Conservation (phyloP, 225 moss, liverwort and hornwort species). For the Marchantia paleacea region DNA sequence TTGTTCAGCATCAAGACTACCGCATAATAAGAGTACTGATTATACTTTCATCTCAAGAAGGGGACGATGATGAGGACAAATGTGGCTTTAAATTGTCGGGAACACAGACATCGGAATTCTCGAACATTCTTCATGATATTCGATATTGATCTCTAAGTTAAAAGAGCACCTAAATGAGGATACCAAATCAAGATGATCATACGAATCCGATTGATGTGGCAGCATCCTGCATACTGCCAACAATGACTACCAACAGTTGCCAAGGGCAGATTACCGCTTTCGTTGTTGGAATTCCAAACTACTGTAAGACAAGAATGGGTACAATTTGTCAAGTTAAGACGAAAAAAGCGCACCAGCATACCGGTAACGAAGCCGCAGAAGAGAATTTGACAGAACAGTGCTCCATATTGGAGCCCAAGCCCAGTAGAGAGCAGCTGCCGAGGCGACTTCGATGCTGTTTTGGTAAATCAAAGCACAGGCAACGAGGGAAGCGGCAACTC, state of each 20-base stretch:
- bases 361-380: conserved; percentile 68
- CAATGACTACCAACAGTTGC: not conserved
- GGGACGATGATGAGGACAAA: no score
- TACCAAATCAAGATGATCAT: no score
- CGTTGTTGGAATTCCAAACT: not conserved
- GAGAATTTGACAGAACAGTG: conserved; percentile 64
- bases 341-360: conserved; percentile 56
- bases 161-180: no score
- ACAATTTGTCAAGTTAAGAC: not conserved
- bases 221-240: not conserved
- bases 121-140: no score
- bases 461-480: conserved; percentile 47
- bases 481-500: conserved; percentile 70
- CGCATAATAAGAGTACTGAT: no score
- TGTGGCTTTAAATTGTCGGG: no score
- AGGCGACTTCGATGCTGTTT: conserved; percentile 53
- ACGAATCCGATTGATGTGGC: no score
- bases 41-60: no score
- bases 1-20: no score
- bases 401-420: conserved; percentile 82
- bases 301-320: not conserved
- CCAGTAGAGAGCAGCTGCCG: conserved; percentile 80
- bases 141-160: no score
- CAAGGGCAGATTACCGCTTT: not conserved
- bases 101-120: no score